A percentile compares a stretch with the other conserved stretches of the same genome.
Evolutionary conservation across 305 asterid genomes (phyloP).

Genomic region (Fraxinus platypoda): DNA sequence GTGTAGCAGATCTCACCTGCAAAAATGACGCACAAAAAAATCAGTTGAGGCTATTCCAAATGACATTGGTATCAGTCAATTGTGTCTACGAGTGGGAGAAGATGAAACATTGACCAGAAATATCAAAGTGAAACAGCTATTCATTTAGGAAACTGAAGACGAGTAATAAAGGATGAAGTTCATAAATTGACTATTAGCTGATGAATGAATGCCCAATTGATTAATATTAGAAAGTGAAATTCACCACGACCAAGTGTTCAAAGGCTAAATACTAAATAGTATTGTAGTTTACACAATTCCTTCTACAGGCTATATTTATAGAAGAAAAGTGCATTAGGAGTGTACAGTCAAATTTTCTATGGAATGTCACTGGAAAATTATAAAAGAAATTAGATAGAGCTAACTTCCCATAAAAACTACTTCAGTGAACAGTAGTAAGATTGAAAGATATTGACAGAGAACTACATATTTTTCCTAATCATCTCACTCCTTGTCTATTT

Average conservation of each 20-base stretch:
- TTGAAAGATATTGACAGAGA: background rate
- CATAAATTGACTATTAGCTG: background rate
- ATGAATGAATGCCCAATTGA: background rate
- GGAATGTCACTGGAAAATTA: background rate
- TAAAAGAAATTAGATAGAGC: background rate
- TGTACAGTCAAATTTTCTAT: background rate
- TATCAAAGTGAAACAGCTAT: background rate
- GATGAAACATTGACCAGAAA: background rate
- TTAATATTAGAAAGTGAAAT: background rate
- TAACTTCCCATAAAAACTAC: background rate
- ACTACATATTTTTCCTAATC: background rate
- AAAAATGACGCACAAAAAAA: constrained; percentile 22
- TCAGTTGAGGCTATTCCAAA: background rate
- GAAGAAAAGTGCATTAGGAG: background rate
- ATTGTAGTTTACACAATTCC: background rate
- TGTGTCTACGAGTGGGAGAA: background rate
- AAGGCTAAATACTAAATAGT: background rate
- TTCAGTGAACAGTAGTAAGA: background rate
- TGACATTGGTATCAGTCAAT: background rate
- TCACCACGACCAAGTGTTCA: background rate
- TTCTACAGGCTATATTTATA: background rate
- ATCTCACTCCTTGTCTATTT: background rate
- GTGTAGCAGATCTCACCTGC: constrained; percentile 99
- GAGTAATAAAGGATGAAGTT: background rate
- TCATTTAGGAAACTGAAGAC: background rate